Conservation (phyloP, 768 basidiomycete genomes). For the Pulveroboletus sp. region DNA sequence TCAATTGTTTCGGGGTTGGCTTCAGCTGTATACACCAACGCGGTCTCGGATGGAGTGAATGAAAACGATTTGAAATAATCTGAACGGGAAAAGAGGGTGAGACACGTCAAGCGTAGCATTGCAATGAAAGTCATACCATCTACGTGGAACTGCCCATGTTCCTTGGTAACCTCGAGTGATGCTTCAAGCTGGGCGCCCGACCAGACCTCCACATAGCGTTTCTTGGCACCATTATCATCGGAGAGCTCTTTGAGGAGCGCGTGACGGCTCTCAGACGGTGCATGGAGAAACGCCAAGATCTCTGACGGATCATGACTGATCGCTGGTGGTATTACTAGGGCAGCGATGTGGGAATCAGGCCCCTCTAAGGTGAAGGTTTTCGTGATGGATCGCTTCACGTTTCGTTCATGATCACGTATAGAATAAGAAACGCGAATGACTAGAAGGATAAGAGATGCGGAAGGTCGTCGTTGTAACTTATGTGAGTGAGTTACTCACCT, state of each 20-base stretch:
- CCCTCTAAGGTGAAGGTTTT: too few relatives aligned
- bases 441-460: too few relatives aligned
- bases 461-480: too few relatives aligned
- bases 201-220: constrained; percentile 56
- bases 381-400: too few relatives aligned
- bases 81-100: background rate
- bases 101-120: constrained; percentile 37
- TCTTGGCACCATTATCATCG: constrained; percentile 23
- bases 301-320: too few relatives aligned
- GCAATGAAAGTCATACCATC: constrained; percentile 53
- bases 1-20: constrained; percentile 26
- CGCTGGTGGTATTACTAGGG: too few relatives aligned
- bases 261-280: constrained; percentile 15
- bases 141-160: constrained; percentile 30
- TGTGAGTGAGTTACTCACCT: too few relatives aligned
- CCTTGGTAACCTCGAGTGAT: constrained; percentile 40
- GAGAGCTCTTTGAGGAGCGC: constrained; percentile 16
- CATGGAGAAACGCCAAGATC: too few relatives aligned
- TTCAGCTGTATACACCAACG: constrained; percentile 57
- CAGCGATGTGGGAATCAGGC: constrained; percentile 17
- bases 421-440: too few relatives aligned
- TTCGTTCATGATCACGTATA: too few relatives aligned
- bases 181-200: constrained; percentile 27
- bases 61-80: background rate
- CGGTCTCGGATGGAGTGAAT: background rate